Conservation (phyloP, 192 early-diverging fungal genomes). For the Diversispora eburnea region DNA sequence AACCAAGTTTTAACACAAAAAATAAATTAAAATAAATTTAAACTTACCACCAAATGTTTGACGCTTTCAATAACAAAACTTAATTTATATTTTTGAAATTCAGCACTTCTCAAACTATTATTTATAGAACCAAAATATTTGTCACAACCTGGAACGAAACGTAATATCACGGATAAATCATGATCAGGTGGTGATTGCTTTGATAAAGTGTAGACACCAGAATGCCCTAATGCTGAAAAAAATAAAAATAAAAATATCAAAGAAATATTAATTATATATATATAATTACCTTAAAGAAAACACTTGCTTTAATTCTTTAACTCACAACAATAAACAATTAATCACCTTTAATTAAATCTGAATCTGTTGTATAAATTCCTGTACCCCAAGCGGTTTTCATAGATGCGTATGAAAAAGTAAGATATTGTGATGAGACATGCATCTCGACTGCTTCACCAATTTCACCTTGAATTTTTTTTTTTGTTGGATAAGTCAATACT, state of each 20-base stretch:
- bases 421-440: not conserved
- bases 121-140: constrained; percentile 5
- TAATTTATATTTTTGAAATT: not conserved
- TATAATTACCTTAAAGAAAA: too few species aligned
- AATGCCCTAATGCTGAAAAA: not conserved
- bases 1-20: not conserved
- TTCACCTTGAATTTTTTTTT: not conserved
- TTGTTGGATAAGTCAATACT: constrained; percentile 5
- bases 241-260: not conserved
- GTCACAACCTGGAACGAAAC: not conserved
- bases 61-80: constrained; percentile 4
- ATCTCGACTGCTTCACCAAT: constrained; percentile 7
- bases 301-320: too few species aligned
- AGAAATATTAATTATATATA: not conserved
- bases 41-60: constrained; percentile 4
- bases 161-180: constrained; percentile 4
- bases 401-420: constrained; percentile 1
- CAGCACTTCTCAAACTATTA: not conserved
- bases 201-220: not conserved
- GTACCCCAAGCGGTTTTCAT: constrained; percentile 12
- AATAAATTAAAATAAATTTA: too few species aligned
- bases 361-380: constrained; percentile 17
- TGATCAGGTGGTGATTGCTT: not conserved
- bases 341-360: constrained; percentile 16
- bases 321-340: not conserved